Evolutionary conservation across 192 early-diverging fungal species (phyloP).

Genomic region (Irineochytrium annulatum): DNA sequence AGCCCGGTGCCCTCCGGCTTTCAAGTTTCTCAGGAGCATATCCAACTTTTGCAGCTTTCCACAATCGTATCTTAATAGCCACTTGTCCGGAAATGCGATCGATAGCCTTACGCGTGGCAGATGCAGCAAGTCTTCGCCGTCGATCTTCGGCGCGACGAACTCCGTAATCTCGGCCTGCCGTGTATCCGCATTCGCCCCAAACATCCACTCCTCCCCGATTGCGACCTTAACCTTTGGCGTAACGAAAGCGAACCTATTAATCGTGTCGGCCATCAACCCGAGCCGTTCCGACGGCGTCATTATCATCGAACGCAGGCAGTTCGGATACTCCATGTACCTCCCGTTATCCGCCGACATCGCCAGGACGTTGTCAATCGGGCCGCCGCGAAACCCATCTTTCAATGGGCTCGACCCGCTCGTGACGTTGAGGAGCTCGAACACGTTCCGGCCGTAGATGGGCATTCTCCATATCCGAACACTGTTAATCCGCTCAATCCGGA

Average conservation of each 20-base stretch:
- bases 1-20: conserved; percentile 76
- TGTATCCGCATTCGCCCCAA: too few species aligned
- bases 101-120: conserved; percentile 56
- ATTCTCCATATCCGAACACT: neutral
- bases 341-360: neutral
- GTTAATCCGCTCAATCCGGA: neutral
- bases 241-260: conserved; percentile 57
- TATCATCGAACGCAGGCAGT: neutral
- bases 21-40: conserved; percentile 66
- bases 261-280: conserved; percentile 30
- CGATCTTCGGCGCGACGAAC: neutral
- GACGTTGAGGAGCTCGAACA: neutral
- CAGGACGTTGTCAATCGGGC: neutral
- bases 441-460: neutral
- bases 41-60: conserved; percentile 74
- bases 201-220: too few species aligned
- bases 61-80: conserved; percentile 80
- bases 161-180: neutral
- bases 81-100: conserved; percentile 81
- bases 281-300: conserved; percentile 22
- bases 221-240: conserved; percentile 51
- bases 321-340: neutral
- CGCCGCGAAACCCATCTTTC: neutral
- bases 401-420: neutral
- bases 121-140: conserved; percentile 50